Evolutionary conservation across 257 asterid genomes (phyloP).

Genomic region (Ligustrum vulgare): DNA sequence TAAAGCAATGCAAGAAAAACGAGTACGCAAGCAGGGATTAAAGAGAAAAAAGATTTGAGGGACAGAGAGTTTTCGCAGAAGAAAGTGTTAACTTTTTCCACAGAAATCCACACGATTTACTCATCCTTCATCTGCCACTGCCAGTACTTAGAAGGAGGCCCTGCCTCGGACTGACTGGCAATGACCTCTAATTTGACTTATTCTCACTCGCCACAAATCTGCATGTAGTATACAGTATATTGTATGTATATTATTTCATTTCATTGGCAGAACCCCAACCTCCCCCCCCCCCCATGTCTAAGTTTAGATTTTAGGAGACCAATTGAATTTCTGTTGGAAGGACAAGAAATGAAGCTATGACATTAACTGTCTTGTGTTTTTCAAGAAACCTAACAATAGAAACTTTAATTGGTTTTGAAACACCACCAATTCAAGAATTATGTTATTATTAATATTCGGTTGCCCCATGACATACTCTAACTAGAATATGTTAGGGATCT

Average conservation of each 20-base stretch:
- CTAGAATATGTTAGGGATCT: too few relatives aligned
- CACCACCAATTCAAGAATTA: too few relatives aligned
- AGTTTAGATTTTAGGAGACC: not conserved
- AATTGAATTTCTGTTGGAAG: not conserved
- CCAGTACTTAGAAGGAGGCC: conserved; percentile 33
- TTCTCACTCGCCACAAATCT: conserved; percentile 26
- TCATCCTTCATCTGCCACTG: conserved; percentile 1
- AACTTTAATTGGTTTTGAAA: too few relatives aligned
- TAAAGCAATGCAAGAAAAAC: conserved; percentile 2
- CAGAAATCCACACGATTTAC: conserved; percentile 21
- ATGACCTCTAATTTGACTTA: conserved; percentile 42
- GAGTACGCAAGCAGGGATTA: not conserved
- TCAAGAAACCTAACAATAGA: too few relatives aligned
- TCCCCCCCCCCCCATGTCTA: not conserved
- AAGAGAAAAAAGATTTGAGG: not conserved
- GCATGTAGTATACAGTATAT: too few relatives aligned
- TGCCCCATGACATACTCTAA: too few relatives aligned
- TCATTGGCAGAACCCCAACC: not conserved
- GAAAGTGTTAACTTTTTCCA: not conserved
- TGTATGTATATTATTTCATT: too few relatives aligned
- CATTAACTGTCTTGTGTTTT: not conserved
- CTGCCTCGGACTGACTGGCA: conserved; percentile 16
- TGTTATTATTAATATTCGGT: too few relatives aligned
- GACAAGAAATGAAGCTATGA: not conserved
- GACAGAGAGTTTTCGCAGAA: conserved; percentile 8